These are phyloP conservation scores for Paramecium primaurelia DNA, from an alignment of 73 alveolate species.

Conservation along the genomic window DNA sequence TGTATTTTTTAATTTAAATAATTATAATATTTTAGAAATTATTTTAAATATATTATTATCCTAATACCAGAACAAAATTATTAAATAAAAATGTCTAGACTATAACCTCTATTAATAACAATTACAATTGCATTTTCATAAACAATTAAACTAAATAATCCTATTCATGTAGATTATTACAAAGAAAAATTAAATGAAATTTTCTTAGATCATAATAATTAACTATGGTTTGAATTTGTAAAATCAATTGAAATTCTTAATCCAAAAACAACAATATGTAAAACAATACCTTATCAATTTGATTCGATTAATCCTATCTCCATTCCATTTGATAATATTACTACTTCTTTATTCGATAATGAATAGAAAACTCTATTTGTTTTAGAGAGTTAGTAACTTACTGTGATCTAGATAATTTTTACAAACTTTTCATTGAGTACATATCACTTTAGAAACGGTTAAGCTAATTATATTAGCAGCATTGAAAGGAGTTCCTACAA, in stretches of 20 bases:
- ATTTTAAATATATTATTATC: background rate
- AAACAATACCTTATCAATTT: background rate
- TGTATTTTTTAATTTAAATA: background rate
- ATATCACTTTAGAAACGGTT: background rate
- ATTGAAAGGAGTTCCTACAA: background rate
- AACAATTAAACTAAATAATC: background rate
- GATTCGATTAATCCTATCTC: background rate
- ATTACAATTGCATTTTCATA: background rate
- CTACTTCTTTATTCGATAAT: background rate
- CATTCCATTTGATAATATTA: background rate
- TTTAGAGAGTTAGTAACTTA: background rate
- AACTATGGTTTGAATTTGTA: background rate
- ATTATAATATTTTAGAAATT: background rate
- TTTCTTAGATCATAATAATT: background rate
- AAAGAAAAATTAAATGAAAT: background rate
- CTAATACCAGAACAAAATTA: background rate
- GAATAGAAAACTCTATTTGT: background rate
- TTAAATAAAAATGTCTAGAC: background rate
- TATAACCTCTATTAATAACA: background rate
- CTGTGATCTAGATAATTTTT: background rate
- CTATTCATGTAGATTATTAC: background rate
- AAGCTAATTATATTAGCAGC: background rate
- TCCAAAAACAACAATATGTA: background rate
- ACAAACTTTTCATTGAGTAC: background rate
- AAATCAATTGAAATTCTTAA: background rate